phyloP scores from a whole-genome alignment of 768 basidiomycete genomes.

The Asterophora parasitica region DNA sequence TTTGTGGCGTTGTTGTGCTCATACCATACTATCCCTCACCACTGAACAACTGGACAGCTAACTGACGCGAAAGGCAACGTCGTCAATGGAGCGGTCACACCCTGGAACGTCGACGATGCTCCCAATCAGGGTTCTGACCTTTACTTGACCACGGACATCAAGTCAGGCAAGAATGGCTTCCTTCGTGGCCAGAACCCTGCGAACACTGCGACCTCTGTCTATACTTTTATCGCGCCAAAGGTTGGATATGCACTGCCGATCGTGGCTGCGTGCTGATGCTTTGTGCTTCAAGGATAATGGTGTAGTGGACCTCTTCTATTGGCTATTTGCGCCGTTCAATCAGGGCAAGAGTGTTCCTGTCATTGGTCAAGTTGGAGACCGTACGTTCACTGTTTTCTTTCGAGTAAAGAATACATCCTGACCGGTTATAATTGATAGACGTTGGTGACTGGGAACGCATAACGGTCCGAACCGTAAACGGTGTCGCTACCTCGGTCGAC shows the following conservation, averaged over 20 bases:
- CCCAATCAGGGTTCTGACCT: conserved; percentile 9
- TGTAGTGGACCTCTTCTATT: conserved; percentile 16
- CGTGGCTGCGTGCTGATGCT: neutral
- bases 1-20: neutral
- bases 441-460: conserved; percentile 20
- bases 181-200: conserved; percentile 17
- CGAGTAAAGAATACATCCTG: neutral
- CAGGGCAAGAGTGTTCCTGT: conserved; percentile 14
- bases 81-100: conserved; percentile 6
- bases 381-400: neutral
- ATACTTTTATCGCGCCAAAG: conserved; percentile 17
- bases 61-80: conserved; percentile 11
- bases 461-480: conserved; percentile 15
- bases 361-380: conserved; percentile 16
- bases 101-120: conserved; percentile 9
- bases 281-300: conserved; percentile 10
- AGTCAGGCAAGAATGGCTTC: conserved; percentile 12
- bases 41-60: conserved; percentile 7
- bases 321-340: conserved; percentile 18
- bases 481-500: conserved; percentile 16
- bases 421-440: conserved; percentile 2
- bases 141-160: conserved; percentile 13
- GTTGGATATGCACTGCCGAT: neutral
- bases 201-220: conserved; percentile 9
- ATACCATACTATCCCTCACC: neutral